Conservation (phyloP, 495 filamentous ascomycete species). For the Xylaria telfairii region DNA sequence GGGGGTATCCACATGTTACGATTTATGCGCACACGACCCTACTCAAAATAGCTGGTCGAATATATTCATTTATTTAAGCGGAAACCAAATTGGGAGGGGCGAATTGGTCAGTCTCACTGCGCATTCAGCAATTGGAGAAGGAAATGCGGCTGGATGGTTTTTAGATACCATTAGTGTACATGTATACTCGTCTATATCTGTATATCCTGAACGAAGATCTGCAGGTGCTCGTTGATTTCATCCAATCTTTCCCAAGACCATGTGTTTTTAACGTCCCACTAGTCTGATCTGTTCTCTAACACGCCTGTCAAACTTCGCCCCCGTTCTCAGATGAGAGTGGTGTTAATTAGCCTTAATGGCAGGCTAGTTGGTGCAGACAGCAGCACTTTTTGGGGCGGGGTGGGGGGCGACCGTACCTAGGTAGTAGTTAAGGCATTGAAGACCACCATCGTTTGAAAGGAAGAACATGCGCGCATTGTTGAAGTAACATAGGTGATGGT, state of each 20-base stretch:
- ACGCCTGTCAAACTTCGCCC: background rate
- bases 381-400: too few species aligned
- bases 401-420: too few species aligned
- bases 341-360: too few species aligned
- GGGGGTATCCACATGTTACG: slow-evolving; percentile 2
- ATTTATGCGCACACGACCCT: slow-evolving; percentile 2
- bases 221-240: background rate
- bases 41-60: background rate
- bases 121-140: background rate
- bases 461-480: too few species aligned
- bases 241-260: background rate
- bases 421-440: too few species aligned
- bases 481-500: too few species aligned
- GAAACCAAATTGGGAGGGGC: slow-evolving; percentile 4
- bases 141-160: background rate
- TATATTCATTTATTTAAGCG: background rate
- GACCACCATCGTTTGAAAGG: too few species aligned
- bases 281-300: background rate
- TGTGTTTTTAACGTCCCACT: background rate
- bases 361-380: too few species aligned
- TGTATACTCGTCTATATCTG: background rate
- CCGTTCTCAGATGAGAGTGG: too few species aligned
- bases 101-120: background rate
- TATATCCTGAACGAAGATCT: background rate
- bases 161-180: background rate